These are phyloP conservation scores for Catunica adiposa DNA, from an alignment of 2,329 filamentous ascomycete genomes.

Conservation along the genomic window DNA sequence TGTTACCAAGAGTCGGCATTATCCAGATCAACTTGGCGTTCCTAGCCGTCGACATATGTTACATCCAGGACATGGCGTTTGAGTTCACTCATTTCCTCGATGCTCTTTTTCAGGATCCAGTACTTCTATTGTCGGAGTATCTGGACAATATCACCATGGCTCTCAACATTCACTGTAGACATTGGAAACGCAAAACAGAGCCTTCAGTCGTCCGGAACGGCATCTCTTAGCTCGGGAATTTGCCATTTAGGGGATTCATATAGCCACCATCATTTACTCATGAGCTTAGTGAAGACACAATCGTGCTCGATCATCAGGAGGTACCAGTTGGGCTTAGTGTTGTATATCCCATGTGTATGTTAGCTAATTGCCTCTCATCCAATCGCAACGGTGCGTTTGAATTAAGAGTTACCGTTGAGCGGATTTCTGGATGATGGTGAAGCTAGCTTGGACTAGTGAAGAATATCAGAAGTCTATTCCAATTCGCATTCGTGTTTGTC, in stretches of 20 bases:
- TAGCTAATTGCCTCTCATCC: too few species aligned
- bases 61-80: not conserved
- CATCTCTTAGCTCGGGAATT: conserved; percentile 25
- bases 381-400: too few species aligned
- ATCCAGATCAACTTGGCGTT: not conserved
- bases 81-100: conserved; percentile 4
- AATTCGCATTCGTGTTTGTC: not conserved
- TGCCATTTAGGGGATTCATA: conserved; percentile 29
- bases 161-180: not conserved
- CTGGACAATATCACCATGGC: conserved; percentile 15
- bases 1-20: not conserved
- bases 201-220: not conserved
- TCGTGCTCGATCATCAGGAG: conserved; percentile 38
- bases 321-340: conserved; percentile 23
- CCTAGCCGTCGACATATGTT: conserved; percentile 1
- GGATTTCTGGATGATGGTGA: too few species aligned
- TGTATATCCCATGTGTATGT: too few species aligned
- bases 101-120: not conserved
- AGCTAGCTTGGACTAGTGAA: too few species aligned
- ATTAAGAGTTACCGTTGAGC: too few species aligned
- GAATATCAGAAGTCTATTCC: not conserved
- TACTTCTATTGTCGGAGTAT: not conserved
- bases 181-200: not conserved
- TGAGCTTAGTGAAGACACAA: conserved; percentile 32
- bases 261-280: conserved; percentile 33